Percentiles rank a stretch among this genome's conserved stretches.
Evolutionary conservation across 2,329 filamentous ascomycete genomes (phyloP).

Genomic region (Podosphaera xanthii): DNA sequence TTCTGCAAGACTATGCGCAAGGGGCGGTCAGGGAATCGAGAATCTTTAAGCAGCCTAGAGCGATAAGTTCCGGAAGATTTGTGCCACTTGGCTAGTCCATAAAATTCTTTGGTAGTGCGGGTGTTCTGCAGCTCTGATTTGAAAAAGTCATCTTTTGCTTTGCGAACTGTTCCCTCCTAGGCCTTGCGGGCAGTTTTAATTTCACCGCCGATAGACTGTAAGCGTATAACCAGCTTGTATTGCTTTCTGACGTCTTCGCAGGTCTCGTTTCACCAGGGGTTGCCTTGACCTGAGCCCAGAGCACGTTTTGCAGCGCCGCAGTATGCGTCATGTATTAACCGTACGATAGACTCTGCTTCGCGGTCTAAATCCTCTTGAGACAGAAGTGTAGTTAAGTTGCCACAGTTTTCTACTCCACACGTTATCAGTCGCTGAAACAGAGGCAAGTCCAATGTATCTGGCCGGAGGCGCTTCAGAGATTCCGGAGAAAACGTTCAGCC

Average conservation of each 20-base stretch:
- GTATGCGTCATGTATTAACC: not conserved
- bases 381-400: not conserved
- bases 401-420: not conserved
- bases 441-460: not conserved
- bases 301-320: not conserved
- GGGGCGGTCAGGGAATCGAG: not conserved
- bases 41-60: not conserved
- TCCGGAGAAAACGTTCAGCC: not conserved
- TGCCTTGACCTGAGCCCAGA: not conserved
- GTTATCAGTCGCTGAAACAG: not conserved
- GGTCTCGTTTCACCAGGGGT: not conserved
- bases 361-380: not conserved
- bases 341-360: not conserved
- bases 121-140: too few relatives aligned
- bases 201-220: too few relatives aligned
- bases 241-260: not conserved
- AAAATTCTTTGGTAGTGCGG: not conserved
- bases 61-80: not conserved
- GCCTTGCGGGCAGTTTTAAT: too few relatives aligned
- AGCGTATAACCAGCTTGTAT: not conserved
- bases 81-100: not conserved
- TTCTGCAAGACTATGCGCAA: not conserved
- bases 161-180: too few relatives aligned
- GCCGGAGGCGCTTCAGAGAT: not conserved
- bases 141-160: too few relatives aligned